A percentile compares a stretch with the other conserved stretches of the same genome.
phyloP scores from a whole-genome alignment of 371 early-diverging fungal genomes.

The Mortierella sp. region DNA sequence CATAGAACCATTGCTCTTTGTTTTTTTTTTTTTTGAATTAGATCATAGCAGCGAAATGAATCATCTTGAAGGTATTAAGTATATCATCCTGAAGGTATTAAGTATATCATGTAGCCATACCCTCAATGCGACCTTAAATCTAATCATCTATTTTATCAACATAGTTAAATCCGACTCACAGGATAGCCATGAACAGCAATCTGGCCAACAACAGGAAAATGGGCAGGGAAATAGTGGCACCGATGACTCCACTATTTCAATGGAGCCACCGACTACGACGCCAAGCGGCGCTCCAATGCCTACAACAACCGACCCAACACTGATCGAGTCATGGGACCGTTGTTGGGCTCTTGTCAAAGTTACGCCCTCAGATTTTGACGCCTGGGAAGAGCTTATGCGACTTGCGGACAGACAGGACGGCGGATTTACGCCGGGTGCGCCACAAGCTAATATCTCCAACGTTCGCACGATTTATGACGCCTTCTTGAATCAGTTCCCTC shows the following conservation, averaged over 20 bases:
- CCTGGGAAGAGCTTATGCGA: conserved; percentile 73
- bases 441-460: conserved; percentile 54
- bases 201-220: conserved; percentile 7
- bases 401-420: conserved; percentile 66
- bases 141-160: no score
- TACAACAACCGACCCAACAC: conserved; percentile 41
- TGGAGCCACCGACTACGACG: conserved; percentile 41
- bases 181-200: conserved; percentile 6
- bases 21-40: background rate
- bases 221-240: background rate
- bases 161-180: conserved; percentile 1
- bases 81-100: background rate
- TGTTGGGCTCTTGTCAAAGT: conserved; percentile 63
- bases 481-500: conserved; percentile 75
- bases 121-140: no score
- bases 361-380: conserved; percentile 69
- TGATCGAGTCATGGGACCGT: conserved; percentile 62
- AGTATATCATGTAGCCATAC: background rate
- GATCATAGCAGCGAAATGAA: background rate
- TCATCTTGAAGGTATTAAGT: background rate
- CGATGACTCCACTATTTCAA: background rate
- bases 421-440: conserved; percentile 60
- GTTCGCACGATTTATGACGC: conserved; percentile 70
- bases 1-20: background rate
- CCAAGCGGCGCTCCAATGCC: conserved; percentile 53